These are phyloP conservation scores for Asterella californica DNA, from an alignment of 225 moss, liverwort and hornwort species.

Conservation along the genomic window DNA sequence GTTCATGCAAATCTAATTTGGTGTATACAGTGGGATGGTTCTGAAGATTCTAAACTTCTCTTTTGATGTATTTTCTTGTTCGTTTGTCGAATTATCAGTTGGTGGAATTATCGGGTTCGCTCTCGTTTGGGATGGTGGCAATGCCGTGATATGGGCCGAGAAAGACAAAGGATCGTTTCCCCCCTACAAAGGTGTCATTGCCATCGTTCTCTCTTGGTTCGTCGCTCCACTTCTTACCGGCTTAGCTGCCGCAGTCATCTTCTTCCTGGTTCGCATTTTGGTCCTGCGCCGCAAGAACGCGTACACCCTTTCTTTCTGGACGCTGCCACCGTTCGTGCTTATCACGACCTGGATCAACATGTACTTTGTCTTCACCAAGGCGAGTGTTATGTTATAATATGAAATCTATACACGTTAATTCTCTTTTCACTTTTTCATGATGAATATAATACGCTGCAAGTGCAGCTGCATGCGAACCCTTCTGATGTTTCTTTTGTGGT, in stretches of 20 bases:
- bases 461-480: background rate
- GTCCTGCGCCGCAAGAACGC: conserved; percentile 61
- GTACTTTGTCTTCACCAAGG: conserved; percentile 74
- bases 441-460: background rate
- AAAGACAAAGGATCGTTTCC: conserved; percentile 49
- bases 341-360: conserved; percentile 59
- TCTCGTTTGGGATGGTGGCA: conserved; percentile 64
- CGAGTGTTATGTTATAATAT: background rate
- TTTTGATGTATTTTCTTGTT: background rate
- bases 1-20: too few relatives aligned
- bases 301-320: conserved; percentile 50
- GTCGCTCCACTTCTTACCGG: conserved; percentile 58
- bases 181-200: conserved; percentile 58
- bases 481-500: background rate
- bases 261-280: conserved; percentile 28
- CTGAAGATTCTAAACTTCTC: background rate
- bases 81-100: conserved; percentile 23
- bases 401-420: background rate
- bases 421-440: background rate
- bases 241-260: conserved; percentile 36
- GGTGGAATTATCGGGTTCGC: conserved; percentile 64
- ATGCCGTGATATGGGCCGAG: conserved; percentile 63
- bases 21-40: background rate
- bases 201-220: conserved; percentile 64
- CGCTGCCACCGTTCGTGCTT: conserved; percentile 53